Evolutionary conservation across 1,284 basidiomycete genomes (phyloP).

Genomic region (Golubevia sp.): DNA sequence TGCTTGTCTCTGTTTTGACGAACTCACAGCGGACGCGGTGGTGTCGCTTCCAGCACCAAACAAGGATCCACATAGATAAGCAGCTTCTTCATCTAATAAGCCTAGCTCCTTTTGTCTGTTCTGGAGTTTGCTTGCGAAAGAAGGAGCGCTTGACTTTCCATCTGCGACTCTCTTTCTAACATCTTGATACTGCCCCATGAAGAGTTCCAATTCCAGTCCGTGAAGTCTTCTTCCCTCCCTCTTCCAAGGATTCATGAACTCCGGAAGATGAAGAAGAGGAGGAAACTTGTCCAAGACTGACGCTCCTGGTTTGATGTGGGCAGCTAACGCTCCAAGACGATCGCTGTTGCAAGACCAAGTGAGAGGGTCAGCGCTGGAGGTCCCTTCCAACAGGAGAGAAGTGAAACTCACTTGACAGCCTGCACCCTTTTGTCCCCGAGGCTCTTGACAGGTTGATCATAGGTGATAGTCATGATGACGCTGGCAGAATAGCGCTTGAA

Average conservation of each 20-base stretch:
- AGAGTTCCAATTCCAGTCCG: constrained; percentile 13
- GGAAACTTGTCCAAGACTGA: constrained; percentile 21
- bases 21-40: constrained; percentile 15
- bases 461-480: constrained; percentile 28
- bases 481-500: constrained; percentile 23
- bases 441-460: constrained; percentile 13
- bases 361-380: background rate
- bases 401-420: no score
- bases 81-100: constrained; percentile 48
- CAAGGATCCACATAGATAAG: constrained; percentile 52
- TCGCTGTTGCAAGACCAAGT: background rate
- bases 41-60: constrained; percentile 57
- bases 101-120: constrained; percentile 43
- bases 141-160: constrained; percentile 63
- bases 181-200: constrained; percentile 38
- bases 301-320: constrained; percentile 14
- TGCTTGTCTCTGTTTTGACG: no score
- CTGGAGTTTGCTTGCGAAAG: constrained; percentile 50
- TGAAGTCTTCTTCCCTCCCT: constrained; percentile 12
- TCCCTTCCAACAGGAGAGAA: no score
- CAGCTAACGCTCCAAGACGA: constrained; percentile 8
- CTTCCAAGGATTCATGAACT: constrained; percentile 24
- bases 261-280: constrained; percentile 11
- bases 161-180: constrained; percentile 8
- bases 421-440: constrained; percentile 16